phyloP scores from a whole-genome alignment of 2,329 filamentous ascomycete species.

The Orbilia brochopaga region DNA sequence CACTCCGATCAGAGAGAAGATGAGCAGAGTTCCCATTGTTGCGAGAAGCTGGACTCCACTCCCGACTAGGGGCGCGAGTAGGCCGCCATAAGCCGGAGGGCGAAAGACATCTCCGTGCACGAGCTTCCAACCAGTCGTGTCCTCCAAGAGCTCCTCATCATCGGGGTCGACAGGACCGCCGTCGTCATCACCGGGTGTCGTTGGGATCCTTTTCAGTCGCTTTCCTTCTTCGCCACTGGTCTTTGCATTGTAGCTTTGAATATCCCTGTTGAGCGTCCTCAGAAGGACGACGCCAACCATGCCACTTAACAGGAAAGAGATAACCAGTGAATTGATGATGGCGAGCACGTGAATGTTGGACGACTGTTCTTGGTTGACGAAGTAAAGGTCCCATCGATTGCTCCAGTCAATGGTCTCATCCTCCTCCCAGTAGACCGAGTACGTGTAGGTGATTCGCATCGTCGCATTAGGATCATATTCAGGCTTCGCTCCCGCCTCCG shows the following conservation, averaged over 20 bases:
- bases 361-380: conserved; percentile 83
- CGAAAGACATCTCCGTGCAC: conserved; percentile 89
- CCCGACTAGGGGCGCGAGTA: conserved; percentile 80
- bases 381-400: conserved; percentile 86
- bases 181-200: conserved; percentile 68
- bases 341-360: conserved; percentile 85
- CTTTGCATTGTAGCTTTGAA: conserved; percentile 73
- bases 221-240: conserved; percentile 71
- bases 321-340: conserved; percentile 84
- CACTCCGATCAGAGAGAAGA: conserved; percentile 75
- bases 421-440: conserved; percentile 88
- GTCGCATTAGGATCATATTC: conserved; percentile 65
- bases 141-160: conserved; percentile 76
- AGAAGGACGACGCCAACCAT: conserved; percentile 81
- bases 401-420: conserved; percentile 80
- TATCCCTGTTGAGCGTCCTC: conserved; percentile 77
- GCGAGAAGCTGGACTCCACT: conserved; percentile 87
- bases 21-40: conserved; percentile 74
- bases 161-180: conserved; percentile 63
- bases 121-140: conserved; percentile 85
- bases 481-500: conserved; percentile 58
- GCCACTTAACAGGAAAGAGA: conserved; percentile 77
- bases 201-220: conserved; percentile 64
- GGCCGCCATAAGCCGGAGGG: conserved; percentile 70
- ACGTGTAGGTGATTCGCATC: conserved; percentile 79